Base-by-base conservation (phyloP, 2,329 filamentous ascomycete species). In the Colletotrichum scovillei region DNA sequence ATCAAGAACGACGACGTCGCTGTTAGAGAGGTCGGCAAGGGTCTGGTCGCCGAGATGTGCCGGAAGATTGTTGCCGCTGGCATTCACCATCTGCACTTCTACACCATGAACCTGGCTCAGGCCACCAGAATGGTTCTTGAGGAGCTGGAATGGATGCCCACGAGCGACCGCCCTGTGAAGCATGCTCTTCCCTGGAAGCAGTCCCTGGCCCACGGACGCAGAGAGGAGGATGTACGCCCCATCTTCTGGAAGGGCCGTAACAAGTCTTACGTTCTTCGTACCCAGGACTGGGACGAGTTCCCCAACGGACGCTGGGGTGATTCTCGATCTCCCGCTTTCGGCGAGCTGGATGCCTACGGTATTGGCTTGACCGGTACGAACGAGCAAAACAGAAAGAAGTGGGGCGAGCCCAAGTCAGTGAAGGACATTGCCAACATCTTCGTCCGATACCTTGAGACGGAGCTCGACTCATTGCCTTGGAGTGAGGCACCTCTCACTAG, bases 211-310 rank as follows among this genome's bases (percentile, higher is more conserved):
- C 90, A 98, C 76, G 94, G 95, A 66, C 92, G 97, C 60, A 91
- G 96, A 78, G 94, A 94, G 60, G 97, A 99, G 85, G 97, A 98
- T 80, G 97, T 99, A 56, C 94, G 97, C 66, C 97, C 97, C 42
- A 97, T 99, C 77, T 99, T 99, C 89, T 99, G 97, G 97, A 92
- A 96, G 78, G 98, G 98, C 85, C 92, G 97, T 72, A 97, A 97
- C 84, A 95, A 97, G 80, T 98, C 95, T 4, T 99, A 99, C 79
- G 92, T 99, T 68, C 92, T 95, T 69, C 94, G 97, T 68, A 99
- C 97, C 0, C 95, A 98, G 81, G 96, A 98, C 78, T 99, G 97
- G 97, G 97, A 99, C 79, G 97, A 99, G 82, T 99, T 98, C 79
- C 97, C 97, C 69, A 99, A 99, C 87, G 97, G 97, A 59, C 93